phyloP scores from a whole-genome alignment of 306 rosid genomes.

The Canavalia ensiformis region DNA sequence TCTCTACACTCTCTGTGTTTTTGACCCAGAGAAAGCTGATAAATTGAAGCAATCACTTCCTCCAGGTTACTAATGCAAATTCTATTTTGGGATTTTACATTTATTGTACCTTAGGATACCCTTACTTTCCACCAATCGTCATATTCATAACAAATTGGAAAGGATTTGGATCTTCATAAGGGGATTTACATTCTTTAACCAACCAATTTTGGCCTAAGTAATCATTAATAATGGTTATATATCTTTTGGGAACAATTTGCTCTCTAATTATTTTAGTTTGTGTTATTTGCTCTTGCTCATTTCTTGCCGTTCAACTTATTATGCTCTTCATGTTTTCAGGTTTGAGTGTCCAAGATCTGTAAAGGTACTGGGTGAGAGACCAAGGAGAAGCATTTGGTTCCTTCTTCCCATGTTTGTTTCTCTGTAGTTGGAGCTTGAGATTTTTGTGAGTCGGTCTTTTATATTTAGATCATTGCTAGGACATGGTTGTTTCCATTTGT shows the following conservation, averaged over 20 bases:
- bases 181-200: not conserved
- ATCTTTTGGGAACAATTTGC: not conserved
- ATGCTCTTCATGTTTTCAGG: conserved; percentile 55
- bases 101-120: not conserved
- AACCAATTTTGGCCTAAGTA: not conserved
- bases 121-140: not conserved
- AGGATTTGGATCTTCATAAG: no score
- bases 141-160: not conserved
- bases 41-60: conserved; percentile 96
- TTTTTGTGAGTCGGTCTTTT: conserved; percentile 41
- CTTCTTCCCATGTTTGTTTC: conserved; percentile 37
- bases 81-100: not conserved
- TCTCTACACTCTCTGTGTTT: conserved; percentile 90
- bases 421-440: conserved; percentile 33
- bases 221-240: not conserved
- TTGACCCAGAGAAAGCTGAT: conserved; percentile 82
- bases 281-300: not conserved
- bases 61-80: conserved; percentile 57
- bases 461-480: conserved; percentile 28
- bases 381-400: conserved; percentile 33
- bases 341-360: conserved; percentile 88
- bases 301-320: not conserved
- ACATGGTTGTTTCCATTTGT: conserved; percentile 36
- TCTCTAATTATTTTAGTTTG: not conserved
- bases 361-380: conserved; percentile 36